These are phyloP conservation scores for Cercospora janseana DNA, from an alignment of 2,329 filamentous ascomycete species.

Conservation along the genomic window DNA sequence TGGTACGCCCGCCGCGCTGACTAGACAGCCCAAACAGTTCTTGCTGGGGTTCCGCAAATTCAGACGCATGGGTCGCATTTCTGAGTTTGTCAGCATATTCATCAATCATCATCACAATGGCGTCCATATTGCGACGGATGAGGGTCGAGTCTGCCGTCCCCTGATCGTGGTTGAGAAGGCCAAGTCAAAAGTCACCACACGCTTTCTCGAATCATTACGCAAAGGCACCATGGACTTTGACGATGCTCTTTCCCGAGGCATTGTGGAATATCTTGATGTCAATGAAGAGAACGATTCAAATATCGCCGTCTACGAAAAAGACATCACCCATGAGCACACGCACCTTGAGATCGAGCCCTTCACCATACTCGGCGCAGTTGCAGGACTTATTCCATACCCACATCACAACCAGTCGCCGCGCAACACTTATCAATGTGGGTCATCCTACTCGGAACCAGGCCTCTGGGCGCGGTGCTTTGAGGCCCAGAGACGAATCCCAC, in stretches of 20 bases:
- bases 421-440: constrained; percentile 76
- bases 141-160: constrained; percentile 92
- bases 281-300: constrained; percentile 98
- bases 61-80: constrained; percentile 84
- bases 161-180: constrained; percentile 92
- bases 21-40: constrained; percentile 81
- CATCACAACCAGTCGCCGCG: constrained; percentile 98
- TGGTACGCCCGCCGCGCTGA: constrained; percentile 87
- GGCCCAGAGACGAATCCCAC: no score
- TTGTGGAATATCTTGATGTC: constrained; percentile 95
- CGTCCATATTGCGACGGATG: constrained; percentile 73
- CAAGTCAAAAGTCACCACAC: constrained; percentile 72
- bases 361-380: constrained; percentile 91
- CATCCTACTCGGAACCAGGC: no score
- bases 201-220: constrained; percentile 77
- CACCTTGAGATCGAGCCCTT: constrained; percentile 98
- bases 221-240: constrained; percentile 86
- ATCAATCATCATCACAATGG: constrained; percentile 28
- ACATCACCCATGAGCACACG: constrained; percentile 79
- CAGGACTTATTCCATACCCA: constrained; percentile 93
- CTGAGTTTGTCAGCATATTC: constrained; percentile 72
- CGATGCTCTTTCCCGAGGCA: constrained; percentile 82
- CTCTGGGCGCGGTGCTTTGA: no score
- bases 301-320: constrained; percentile 83
- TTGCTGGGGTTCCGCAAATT: constrained; percentile 80